Percentiles rank a stretch among this genome's conserved stretches.
These are phyloP conservation scores for Tinospora cordifolia DNA, from an alignment of 164 flowering plant species.

Conservation along the genomic window DNA sequence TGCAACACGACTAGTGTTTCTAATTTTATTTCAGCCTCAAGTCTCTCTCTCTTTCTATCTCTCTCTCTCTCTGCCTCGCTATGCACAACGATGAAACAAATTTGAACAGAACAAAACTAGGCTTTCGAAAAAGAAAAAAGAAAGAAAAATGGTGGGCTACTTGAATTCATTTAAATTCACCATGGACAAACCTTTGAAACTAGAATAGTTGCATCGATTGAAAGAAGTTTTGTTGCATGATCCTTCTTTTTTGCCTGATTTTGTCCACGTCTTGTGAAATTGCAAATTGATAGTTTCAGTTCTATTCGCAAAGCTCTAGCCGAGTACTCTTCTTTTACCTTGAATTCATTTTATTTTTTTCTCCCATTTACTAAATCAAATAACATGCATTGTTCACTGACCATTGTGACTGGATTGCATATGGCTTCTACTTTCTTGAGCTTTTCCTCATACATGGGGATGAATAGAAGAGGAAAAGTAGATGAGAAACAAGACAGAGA, in stretches of 20 bases:
- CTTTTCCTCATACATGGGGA: too few relatives aligned
- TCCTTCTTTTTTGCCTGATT: conserved; percentile 35
- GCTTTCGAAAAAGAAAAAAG: conserved; percentile 27
- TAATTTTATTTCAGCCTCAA: too few relatives aligned
- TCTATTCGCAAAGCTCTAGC: conserved; percentile 65
- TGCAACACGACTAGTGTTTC: background rate
- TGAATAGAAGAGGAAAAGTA: too few relatives aligned
- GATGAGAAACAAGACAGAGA: too few relatives aligned
- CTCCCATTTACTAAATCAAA: background rate
- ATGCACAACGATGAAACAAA: background rate
- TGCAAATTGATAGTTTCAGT: conserved; percentile 46
- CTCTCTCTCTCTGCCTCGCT: background rate
- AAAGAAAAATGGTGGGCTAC: conserved; percentile 65
- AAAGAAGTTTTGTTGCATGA: conserved; percentile 34
- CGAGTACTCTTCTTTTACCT: conserved; percentile 27
- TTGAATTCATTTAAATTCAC: conserved; percentile 39
- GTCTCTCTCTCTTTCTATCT: background rate
- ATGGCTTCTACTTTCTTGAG: too few relatives aligned
- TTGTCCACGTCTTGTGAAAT: conserved; percentile 54
- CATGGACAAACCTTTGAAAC: conserved; percentile 49
- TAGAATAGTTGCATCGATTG: conserved; percentile 39
- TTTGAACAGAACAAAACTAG: conserved; percentile 14
- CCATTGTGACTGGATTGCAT: too few relatives aligned
- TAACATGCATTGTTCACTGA: too few relatives aligned
- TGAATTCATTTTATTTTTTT: background rate